Percentiles rank a stretch among this genome's conserved stretches.
These are phyloP conservation scores for Monascus purpureus DNA, from an alignment of 495 filamentous ascomycete species.

Conservation along the genomic window DNA sequence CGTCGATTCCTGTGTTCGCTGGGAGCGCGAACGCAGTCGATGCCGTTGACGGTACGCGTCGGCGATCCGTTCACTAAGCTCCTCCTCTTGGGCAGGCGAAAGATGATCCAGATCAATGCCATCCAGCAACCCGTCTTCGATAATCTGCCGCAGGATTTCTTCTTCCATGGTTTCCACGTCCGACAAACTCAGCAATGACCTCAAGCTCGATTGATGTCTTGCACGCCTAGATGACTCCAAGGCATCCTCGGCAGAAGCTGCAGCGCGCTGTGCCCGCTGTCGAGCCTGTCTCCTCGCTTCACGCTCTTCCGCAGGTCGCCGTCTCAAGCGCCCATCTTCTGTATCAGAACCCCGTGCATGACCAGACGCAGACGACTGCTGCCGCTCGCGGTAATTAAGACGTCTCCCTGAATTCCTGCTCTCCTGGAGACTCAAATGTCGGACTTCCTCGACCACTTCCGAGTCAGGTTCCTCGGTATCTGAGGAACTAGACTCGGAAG, in stretches of 20 bases:
- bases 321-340: slow-evolving; percentile 18
- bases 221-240: slow-evolving; percentile 10
- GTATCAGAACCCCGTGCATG: slow-evolving; percentile 16
- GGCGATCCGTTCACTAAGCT: slow-evolving; percentile 76
- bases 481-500: slow-evolving; percentile 10
- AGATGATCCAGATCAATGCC: slow-evolving; percentile 75
- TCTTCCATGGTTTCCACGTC: slow-evolving; percentile 76
- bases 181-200: slow-evolving; percentile 65
- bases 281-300: slow-evolving; percentile 16
- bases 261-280: slow-evolving; percentile 1
- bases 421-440: slow-evolving; percentile 58
- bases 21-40: slow-evolving; percentile 22
- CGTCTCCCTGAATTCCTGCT: slow-evolving; percentile 23
- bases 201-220: slow-evolving; percentile 73
- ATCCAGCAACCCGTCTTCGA: slow-evolving; percentile 75
- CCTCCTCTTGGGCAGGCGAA: slow-evolving; percentile 62
- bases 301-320: slow-evolving; percentile 32
- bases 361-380: slow-evolving; percentile 13
- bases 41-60: slow-evolving; percentile 70
- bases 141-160: slow-evolving; percentile 77
- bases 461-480: slow-evolving; percentile 49
- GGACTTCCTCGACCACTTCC: slow-evolving; percentile 54
- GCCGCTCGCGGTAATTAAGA: slow-evolving; percentile 10
- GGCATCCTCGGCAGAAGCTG: slow-evolving; percentile 5
- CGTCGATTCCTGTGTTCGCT: slow-evolving; percentile 14